Conservation (phyloP, 1,139 yeast species). For the Kluyveromyces marxianus region DNA sequence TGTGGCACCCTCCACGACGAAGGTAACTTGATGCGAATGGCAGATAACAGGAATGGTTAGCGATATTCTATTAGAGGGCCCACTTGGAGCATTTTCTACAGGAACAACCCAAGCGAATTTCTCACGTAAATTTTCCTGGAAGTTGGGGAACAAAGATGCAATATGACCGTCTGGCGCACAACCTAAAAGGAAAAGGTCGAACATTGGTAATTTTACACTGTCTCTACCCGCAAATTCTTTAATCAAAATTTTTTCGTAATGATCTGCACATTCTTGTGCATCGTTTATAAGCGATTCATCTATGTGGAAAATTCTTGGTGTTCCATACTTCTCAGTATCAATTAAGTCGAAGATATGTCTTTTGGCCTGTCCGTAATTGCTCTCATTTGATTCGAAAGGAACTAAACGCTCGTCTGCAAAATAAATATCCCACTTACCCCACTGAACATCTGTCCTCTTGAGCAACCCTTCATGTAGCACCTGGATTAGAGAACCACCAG, state of each 20-base stretch:
- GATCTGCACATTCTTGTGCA: constrained; percentile 92
- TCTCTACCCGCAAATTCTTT: constrained; percentile 94
- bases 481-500: constrained; percentile 87
- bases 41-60: constrained; percentile 91
- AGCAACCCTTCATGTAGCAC: constrained; percentile 81
- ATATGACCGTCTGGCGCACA: constrained; percentile 99
- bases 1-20: constrained; percentile 92
- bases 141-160: constrained; percentile 87
- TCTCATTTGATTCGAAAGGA: constrained; percentile 73
- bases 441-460: constrained; percentile 63
- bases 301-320: constrained; percentile 75
- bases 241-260: constrained; percentile 77
- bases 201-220: constrained; percentile 89
- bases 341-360: constrained; percentile 70
- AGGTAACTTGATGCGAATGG: constrained; percentile 86
- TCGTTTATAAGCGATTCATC: constrained; percentile 70
- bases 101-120: constrained; percentile 95
- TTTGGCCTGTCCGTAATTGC: constrained; percentile 86
- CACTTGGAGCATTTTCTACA: constrained; percentile 84
- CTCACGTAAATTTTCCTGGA: constrained; percentile 79
- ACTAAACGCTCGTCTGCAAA: constrained; percentile 96
- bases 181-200: constrained; percentile 82
- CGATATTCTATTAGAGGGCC: constrained; percentile 83
- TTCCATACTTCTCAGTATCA: constrained; percentile 37
- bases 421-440: constrained; percentile 95